Base-by-base conservation (phyloP, 495 filamentous ascomycete species). In the Aspergillus coremiiformis region DNA sequence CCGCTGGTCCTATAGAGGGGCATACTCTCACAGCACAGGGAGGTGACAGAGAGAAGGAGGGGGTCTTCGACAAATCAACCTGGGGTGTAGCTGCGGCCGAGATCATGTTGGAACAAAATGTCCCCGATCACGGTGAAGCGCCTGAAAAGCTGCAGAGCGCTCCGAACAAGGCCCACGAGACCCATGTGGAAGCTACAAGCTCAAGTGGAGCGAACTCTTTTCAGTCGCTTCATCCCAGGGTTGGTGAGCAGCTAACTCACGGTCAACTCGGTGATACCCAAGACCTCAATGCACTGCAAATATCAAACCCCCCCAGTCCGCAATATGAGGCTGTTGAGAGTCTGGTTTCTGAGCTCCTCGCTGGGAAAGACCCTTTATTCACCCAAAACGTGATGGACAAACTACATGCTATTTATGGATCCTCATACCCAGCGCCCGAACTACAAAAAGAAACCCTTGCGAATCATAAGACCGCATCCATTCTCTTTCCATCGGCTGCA, bases 311-410 rank as follows among this genome's bases (percentile, higher is more conserved):
- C 12, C 77, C 78, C 1, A 70, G 67, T 15, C 66, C 74, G 2
- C 85, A 87, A 47, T 90, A 86, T 54, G 77, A 79, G 8, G 84
- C 78, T n/a, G 72, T 94, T 2, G 79, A 84, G 59, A 79, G 73
- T 19, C 72, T 95, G 1, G 76, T 96, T 12, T 84, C 83, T 11
- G 89, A 96, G 58, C 70, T 95, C 3, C 70, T 96, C 22, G 62
- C 71, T 41, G 90, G 86, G 21, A 86, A 84, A 66, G 87, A 95
- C 63, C 85, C 88, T 5, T 78, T 83, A 12, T 95, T 88, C 59
- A 89, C 86, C 0, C 88, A 96, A 56, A 87, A 84, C 51, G 84
- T 91, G 0, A 78, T 90, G 71, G 82, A 72, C 49, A 78, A 84
- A 19, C 76, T 96, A 5, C 77, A 75, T 27, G 80, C 79, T 2